Percentiles rank a stretch among this genome's conserved stretches.
Conservation (phyloP, 2,329 filamentous ascomycete species). For the Fusarium tjaetaba region DNA sequence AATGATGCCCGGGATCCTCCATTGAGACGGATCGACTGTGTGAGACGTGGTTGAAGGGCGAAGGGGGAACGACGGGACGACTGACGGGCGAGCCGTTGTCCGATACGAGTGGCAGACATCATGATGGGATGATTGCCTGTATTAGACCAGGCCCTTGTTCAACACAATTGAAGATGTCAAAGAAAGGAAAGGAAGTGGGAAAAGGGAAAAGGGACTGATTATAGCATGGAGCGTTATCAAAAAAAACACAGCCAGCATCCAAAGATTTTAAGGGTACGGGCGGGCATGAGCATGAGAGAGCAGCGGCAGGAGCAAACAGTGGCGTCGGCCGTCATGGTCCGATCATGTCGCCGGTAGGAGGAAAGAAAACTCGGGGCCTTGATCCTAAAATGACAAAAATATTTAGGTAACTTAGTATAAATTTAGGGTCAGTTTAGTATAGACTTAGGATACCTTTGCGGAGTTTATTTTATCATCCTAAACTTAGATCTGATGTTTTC, state of each 20-base stretch:
- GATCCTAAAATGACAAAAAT: background rate
- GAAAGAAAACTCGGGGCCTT: background rate
- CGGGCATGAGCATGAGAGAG: conserved; percentile 5
- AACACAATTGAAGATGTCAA: background rate
- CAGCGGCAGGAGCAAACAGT: background rate
- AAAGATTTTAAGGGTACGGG: conserved; percentile 31
- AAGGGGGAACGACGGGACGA: conserved; percentile 34
- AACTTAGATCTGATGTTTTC: background rate
- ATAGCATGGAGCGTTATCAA: conserved; percentile 2
- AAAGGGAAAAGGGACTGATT: background rate
- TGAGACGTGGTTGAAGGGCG: conserved; percentile 34
- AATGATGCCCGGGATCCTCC: conserved; percentile 29
- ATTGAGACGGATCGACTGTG: conserved; percentile 24
- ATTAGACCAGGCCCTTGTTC: conserved; percentile 2
- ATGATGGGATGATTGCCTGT: conserved; percentile 32
- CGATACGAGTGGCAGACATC: conserved; percentile 42
- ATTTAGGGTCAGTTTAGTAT: background rate
- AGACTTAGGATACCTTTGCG: background rate
- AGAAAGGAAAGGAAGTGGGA: background rate
- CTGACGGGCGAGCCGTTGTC: conserved; percentile 42
- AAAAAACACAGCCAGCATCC: conserved; percentile 1
- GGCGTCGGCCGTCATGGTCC: conserved; percentile 38
- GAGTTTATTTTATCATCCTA: background rate
- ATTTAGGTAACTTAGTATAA: background rate
- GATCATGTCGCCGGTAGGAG: conserved; percentile 25